These are phyloP conservation scores for Leptographium lundbergii DNA, from an alignment of 2,329 filamentous ascomycete genomes.

Conservation along the genomic window DNA sequence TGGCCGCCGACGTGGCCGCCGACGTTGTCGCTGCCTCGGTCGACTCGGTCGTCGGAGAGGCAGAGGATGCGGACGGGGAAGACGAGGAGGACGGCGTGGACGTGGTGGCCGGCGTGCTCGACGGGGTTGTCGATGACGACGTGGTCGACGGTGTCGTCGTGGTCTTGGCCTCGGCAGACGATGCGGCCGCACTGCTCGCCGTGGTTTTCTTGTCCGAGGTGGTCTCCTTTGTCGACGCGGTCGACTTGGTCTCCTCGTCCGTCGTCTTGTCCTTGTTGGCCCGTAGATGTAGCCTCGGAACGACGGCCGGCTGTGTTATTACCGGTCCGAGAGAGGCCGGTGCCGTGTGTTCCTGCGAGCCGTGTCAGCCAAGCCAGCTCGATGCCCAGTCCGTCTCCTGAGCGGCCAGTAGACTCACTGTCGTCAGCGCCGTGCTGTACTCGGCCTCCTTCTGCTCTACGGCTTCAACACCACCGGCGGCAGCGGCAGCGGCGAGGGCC, in stretches of 20 bases:
- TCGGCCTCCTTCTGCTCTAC: not conserved
- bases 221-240: not conserved
- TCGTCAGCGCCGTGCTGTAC: not conserved
- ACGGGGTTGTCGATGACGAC: not conserved
- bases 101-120: not conserved
- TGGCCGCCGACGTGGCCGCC: not conserved
- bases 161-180: not conserved
- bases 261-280: not conserved
- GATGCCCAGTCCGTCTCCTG: not conserved
- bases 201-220: not conserved
- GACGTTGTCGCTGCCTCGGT: not conserved
- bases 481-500: not conserved
- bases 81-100: not conserved
- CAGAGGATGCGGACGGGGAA: not conserved
- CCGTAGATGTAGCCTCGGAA: not conserved
- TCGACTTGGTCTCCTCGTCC: not conserved
- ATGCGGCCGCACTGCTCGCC: not conserved
- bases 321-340: no score
- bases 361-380: not conserved
- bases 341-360: not conserved
- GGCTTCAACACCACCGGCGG: not conserved
- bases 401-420: not conserved
- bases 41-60: not conserved
- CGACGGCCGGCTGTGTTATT: not conserved
- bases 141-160: not conserved